phyloP scores from a whole-genome alignment of 2,329 filamentous ascomycete genomes.

The Aspergillus unguis region DNA sequence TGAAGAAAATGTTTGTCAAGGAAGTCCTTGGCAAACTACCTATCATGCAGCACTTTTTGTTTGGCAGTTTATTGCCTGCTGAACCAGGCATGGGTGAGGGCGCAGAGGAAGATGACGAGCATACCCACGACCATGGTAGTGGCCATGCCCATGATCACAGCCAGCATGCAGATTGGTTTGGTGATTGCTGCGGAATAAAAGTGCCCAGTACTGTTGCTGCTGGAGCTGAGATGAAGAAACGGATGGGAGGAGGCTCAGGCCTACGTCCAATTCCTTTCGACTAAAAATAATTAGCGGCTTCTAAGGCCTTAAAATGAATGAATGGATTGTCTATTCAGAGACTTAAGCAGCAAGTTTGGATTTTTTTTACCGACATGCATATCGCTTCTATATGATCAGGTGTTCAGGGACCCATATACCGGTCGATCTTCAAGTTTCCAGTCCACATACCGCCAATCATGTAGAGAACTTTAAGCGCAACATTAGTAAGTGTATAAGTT shows the following conservation, averaged over 20 bases:
- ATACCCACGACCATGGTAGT: constrained; percentile 55
- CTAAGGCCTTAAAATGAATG: not conserved
- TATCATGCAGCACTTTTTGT: constrained; percentile 98
- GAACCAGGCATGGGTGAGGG: constrained; percentile 68
- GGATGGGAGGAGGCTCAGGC: constrained; percentile 59
- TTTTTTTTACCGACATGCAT: too few relatives aligned
- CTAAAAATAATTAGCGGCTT: constrained; percentile 20
- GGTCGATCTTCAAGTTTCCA: too few relatives aligned
- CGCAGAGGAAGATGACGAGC: constrained; percentile 46
- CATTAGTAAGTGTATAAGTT: too few relatives aligned
- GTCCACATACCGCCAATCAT: too few relatives aligned
- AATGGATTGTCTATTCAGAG: not conserved
- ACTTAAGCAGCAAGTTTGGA: too few relatives aligned
- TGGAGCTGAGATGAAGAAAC: constrained; percentile 81
- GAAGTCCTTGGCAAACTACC: constrained; percentile 92
- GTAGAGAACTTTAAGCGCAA: too few relatives aligned
- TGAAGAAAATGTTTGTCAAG: constrained; percentile 93
- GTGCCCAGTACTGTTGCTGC: constrained; percentile 93
- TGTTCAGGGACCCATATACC: too few relatives aligned
- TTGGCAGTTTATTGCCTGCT: constrained; percentile 79
- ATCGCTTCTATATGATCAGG: too few relatives aligned
- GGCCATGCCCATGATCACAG: constrained; percentile 67
- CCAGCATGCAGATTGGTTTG: constrained; percentile 63
- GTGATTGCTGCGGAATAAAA: constrained; percentile 96
- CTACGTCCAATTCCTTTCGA: constrained; percentile 54